A percentile compares a stretch with the other conserved stretches of the same genome.
phyloP scores from a whole-genome alignment of 2,329 filamentous ascomycete genomes.

The Cercospora sp. region DNA sequence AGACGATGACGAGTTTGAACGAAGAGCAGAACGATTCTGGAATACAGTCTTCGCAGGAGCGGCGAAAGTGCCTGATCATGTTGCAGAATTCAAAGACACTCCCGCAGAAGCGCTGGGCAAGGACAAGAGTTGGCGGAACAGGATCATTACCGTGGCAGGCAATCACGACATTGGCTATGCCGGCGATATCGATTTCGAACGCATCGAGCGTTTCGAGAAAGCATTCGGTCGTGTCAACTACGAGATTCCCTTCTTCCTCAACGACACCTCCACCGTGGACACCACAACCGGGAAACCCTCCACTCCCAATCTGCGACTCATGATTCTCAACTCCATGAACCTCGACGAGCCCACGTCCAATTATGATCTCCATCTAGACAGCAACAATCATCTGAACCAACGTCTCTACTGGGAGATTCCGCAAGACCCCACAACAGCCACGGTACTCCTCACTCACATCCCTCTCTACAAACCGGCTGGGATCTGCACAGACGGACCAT shows the following conservation, averaged over 20 bases:
- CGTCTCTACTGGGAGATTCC: conserved; percentile 20
- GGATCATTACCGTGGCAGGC: conserved; percentile 85
- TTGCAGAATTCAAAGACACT: conserved; percentile 37
- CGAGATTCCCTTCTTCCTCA: conserved; percentile 68
- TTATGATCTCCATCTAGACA: conserved; percentile 67
- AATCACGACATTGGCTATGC: conserved; percentile 98
- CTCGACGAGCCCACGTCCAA: conserved; percentile 79
- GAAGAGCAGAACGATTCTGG: conserved; percentile 54
- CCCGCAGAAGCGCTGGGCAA: conserved; percentile 43
- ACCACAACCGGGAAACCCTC: not conserved
- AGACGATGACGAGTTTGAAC: conserved; percentile 76
- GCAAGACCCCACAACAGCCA: conserved; percentile 58
- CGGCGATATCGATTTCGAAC: conserved; percentile 77
- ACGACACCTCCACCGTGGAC: conserved; percentile 34
- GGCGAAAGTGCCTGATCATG: conserved; percentile 33
- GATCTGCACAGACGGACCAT: conserved; percentile 79
- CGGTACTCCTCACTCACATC: conserved; percentile 86
- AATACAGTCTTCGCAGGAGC: conserved; percentile 32
- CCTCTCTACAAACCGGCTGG: conserved; percentile 82
- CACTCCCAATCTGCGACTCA: conserved; percentile 70
- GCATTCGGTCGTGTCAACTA: conserved; percentile 89
- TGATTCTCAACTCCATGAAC: conserved; percentile 91
- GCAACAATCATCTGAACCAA: conserved; percentile 64
- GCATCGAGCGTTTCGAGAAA: conserved; percentile 77
- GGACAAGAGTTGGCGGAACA: conserved; percentile 65